Conservation (phyloP, 2,329 filamentous ascomycete genomes). For the Mycosphaerella sp. region DNA sequence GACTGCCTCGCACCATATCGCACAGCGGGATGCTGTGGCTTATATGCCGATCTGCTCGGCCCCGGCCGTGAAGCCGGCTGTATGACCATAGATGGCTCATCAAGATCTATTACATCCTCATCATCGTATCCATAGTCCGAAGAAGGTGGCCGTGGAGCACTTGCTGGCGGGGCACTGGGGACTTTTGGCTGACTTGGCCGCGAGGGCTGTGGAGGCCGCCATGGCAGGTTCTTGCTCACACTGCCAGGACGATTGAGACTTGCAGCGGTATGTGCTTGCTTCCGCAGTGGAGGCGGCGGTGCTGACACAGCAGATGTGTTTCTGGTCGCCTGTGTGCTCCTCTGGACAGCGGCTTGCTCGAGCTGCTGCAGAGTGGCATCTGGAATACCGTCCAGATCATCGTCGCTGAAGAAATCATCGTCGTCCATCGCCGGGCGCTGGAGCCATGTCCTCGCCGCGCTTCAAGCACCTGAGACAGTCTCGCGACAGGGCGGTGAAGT, state of each 20-base stretch:
- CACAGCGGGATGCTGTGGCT: constrained; percentile 1
- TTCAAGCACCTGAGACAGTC: too few species aligned
- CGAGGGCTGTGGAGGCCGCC: constrained; percentile 28
- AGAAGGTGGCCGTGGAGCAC: constrained; percentile 28
- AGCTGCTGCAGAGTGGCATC: constrained; percentile 42
- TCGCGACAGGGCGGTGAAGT: too few species aligned
- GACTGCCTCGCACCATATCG: constrained; percentile 12
- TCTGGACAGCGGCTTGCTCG: constrained; percentile 42
- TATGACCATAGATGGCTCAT: constrained; percentile 35
- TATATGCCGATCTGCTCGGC: constrained; percentile 7
- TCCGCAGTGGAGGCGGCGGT: constrained; percentile 14
- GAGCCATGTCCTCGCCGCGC: constrained; percentile 6
- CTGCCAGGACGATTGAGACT: constrained; percentile 20
- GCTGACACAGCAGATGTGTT: constrained; percentile 1
- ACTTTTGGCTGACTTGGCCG: constrained; percentile 13
- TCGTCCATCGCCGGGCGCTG: constrained; percentile 29
- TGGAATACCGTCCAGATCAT: constrained; percentile 43
- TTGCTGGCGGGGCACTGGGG: constrained; percentile 21
- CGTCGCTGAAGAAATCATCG: constrained; percentile 44
- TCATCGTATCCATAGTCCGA: constrained; percentile 44
- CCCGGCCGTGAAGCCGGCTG: constrained; percentile 21
- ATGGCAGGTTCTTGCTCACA: constrained; percentile 24
- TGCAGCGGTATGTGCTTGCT: constrained; percentile 22
- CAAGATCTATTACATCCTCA: constrained; percentile 43
- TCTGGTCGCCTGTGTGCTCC: constrained; percentile 13